Evolutionary conservation across 305 asterid genomes (phyloP).

Genomic region (Solanum hybrid): DNA sequence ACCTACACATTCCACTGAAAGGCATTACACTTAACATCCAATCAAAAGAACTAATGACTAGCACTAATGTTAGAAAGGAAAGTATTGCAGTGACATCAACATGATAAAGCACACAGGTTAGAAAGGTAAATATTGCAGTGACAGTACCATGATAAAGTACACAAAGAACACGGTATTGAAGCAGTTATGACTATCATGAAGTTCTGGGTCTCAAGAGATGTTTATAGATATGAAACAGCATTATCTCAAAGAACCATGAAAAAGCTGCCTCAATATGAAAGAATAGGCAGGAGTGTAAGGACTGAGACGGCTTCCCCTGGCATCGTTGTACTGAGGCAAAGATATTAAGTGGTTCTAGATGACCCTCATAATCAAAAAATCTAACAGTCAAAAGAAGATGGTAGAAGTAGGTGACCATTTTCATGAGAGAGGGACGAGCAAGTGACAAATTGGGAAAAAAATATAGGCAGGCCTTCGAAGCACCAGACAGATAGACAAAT

Average conservation of each 20-base stretch:
- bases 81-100: neutral
- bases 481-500: neutral
- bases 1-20: conserved; percentile 38
- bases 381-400: neutral
- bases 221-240: neutral
- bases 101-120: neutral
- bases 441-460: neutral
- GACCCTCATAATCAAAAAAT: neutral
- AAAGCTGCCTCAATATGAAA: neutral
- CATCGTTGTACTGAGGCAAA: neutral
- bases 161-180: neutral
- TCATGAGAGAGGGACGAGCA: neutral
- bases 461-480: neutral
- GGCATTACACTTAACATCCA: neutral
- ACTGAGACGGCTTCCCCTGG: neutral
- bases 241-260: neutral
- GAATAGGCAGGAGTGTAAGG: neutral
- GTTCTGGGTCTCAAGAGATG: neutral
- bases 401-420: neutral
- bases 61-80: neutral
- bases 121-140: neutral
- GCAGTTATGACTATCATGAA: neutral
- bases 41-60: neutral
- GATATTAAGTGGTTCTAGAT: neutral
- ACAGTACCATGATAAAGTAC: neutral